phyloP scores from a whole-genome alignment of 2,329 filamentous ascomycete species.

The Ophiostoma novo-ulmi region DNA sequence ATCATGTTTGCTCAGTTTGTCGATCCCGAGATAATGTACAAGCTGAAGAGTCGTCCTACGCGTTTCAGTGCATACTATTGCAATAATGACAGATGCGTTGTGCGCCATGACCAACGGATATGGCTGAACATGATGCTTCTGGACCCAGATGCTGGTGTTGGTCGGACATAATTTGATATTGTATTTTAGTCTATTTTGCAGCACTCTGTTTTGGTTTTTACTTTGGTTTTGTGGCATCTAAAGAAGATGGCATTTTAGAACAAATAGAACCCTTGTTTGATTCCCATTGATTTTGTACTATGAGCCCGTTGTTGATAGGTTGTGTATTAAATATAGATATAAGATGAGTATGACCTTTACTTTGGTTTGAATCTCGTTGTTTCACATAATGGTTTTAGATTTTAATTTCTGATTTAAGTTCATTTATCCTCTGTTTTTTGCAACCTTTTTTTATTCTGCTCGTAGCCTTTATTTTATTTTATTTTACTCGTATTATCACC shows the following conservation, averaged over 20 bases:
- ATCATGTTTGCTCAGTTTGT: constrained; percentile 4
- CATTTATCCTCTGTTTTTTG: background rate
- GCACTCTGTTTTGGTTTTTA: too few species aligned
- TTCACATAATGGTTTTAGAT: background rate
- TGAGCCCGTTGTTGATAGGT: background rate
- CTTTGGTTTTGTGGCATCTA: too few species aligned
- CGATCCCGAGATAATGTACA: background rate
- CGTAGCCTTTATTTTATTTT: too few species aligned
- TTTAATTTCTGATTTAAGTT: background rate
- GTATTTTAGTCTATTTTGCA: too few species aligned
- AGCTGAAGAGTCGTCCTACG: background rate
- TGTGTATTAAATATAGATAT: too few species aligned
- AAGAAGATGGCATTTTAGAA: too few species aligned
- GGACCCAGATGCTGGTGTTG: background rate
- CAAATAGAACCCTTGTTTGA: too few species aligned
- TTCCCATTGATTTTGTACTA: background rate
- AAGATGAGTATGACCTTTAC: too few species aligned
- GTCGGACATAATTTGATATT: background rate
- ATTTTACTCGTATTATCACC: too few species aligned
- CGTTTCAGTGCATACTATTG: background rate
- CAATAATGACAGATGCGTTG: background rate
- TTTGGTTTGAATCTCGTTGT: background rate
- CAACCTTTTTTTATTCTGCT: background rate
- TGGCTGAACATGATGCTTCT: background rate
- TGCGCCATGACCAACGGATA: background rate